These are phyloP conservation scores for Tetraselmis striata DNA, from an alignment of 139 green algal genomes.

Conservation along the genomic window DNA sequence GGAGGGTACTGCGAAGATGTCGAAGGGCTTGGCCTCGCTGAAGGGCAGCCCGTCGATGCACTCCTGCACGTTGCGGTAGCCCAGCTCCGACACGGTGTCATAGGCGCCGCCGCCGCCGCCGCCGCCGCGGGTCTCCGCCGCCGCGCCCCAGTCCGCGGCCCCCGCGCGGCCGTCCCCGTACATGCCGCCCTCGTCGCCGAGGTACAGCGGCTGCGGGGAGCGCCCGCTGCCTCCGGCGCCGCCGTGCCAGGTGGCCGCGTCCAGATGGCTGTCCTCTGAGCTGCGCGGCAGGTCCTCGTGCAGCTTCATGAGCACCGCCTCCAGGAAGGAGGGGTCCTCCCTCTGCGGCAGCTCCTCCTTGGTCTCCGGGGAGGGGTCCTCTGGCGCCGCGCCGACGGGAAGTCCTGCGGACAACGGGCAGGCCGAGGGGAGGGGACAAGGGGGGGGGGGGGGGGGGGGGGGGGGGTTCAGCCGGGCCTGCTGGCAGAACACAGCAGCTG, in stretches of 20 bases:
- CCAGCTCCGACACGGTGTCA: background rate
- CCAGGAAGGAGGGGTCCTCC: background rate
- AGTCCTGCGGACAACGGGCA: no score
- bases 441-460: no score
- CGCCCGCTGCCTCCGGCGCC: no score
- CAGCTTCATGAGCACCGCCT: background rate
- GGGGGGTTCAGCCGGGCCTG: no score
- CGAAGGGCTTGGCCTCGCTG: no score
- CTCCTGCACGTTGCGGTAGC: background rate
- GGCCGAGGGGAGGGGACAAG: no score
- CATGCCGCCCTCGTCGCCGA: no score
- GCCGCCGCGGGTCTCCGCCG: background rate
- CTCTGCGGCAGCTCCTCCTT: background rate
- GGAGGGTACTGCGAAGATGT: no score
- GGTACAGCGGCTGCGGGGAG: background rate
- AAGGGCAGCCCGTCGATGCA: background rate
- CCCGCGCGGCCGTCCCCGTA: background rate
- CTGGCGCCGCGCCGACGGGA: no score
- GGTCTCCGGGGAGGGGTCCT: no score
- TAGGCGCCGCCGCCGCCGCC: background rate
- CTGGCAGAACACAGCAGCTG: no score
- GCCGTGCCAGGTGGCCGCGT: background rate
- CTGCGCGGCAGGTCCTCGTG: background rate
- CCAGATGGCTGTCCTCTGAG: background rate
- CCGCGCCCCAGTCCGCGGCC: no score